phyloP scores from a whole-genome alignment of 2,329 filamentous ascomycete genomes.

The Colletotrichum theobromicola region DNA sequence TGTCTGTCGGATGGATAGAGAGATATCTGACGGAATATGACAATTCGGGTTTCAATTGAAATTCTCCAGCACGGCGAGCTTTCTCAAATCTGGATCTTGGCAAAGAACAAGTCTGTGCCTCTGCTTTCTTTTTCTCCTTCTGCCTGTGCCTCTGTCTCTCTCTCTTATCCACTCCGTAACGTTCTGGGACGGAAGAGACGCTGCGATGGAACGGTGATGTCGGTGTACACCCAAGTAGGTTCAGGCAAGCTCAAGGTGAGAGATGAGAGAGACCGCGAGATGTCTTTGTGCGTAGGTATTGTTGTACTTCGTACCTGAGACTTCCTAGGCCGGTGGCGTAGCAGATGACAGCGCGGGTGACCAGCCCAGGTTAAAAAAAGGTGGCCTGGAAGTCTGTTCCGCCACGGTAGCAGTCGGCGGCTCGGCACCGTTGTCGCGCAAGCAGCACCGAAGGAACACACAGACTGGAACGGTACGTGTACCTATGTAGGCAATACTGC shows the following conservation, averaged over 20 bases:
- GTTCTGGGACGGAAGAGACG: neutral
- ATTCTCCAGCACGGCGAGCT: neutral
- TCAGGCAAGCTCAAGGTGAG: neutral
- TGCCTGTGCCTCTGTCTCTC: neutral
- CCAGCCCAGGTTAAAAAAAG: neutral
- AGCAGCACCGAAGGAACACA: neutral
- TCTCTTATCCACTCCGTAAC: neutral
- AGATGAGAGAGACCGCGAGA: neutral
- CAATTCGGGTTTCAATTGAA: neutral
- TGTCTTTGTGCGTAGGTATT: neutral
- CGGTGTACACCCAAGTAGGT: neutral
- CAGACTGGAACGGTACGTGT: neutral
- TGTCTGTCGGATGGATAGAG: neutral
- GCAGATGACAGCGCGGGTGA: neutral
- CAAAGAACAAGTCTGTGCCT: neutral
- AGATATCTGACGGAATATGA: neutral
- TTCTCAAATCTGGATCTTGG: neutral
- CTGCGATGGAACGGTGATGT: neutral
- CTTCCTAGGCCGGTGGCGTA: neutral
- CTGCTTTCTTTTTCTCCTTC: neutral
- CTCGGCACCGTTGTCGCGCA: neutral
- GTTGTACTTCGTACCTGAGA: neutral
- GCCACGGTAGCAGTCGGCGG: neutral
- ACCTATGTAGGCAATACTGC: neutral
- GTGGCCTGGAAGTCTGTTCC: neutral